Base-by-base conservation (phyloP, 495 filamentous ascomycete species). In the Penicillium malachiteum region DNA sequence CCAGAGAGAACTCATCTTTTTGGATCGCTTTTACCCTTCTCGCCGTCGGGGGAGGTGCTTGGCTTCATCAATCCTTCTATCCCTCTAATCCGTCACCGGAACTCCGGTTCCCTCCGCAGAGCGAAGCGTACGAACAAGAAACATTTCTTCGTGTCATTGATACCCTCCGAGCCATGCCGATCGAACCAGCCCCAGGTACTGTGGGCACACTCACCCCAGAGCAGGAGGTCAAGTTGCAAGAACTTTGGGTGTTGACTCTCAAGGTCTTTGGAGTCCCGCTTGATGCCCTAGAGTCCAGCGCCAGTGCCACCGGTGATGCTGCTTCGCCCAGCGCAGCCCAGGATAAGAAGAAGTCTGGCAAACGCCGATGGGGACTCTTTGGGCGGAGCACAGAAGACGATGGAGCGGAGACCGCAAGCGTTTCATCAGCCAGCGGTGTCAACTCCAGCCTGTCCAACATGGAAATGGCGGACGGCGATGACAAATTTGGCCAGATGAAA, bases 401-500 rank as follows among this genome's bases (percentile, higher is more conserved):
- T 54, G 81, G 86, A 51, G 80, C 87, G 5, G 72, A 81, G 57
- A 64, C 63, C 1, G 61, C 67, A 12, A 67, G 60, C 38, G 40
- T 48, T 0, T 55, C 67, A 4, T 63, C 80, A 2, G 64, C 64
- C 26, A 73, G 64, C 42, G 67, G 69, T 1, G 58, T 76, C 12
- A 55, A 70, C 12, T 61, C 72, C 12, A 65, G 62, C 45, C 38
- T 71, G 31, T 50, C 69, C 14, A 46, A 64, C 57, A 61, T 78
- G 55, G 63, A 49, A 39, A 63, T 75, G 55, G 74, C 72, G 35
- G 86, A 89, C 17, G 78, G 78, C 21, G 87, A 96, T 53, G 95
- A 97, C 72, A 97, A 98, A 75, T 92, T 95, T 70, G 91, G 91
- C 31, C 90, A 93, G 66, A 87, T 81, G 5, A 93, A 93, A 75